Percentiles rank a stretch among this genome's conserved stretches.
These are phyloP conservation scores for Dactylellina parvicollis DNA, from an alignment of 2,329 filamentous ascomycete species.

Conservation along the genomic window DNA sequence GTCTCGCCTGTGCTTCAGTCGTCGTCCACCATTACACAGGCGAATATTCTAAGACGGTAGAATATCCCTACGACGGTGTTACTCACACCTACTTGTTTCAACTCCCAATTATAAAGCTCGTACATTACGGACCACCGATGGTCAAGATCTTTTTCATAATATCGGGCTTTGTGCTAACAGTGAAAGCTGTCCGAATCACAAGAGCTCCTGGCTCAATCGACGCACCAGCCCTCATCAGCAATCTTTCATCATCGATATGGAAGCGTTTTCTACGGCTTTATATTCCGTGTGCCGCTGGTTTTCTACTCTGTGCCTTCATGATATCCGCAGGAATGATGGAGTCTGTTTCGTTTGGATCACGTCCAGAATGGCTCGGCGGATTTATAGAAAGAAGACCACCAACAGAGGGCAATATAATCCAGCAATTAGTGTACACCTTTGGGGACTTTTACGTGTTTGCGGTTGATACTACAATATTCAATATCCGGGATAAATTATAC, in stretches of 20 bases:
- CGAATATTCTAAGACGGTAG: neutral
- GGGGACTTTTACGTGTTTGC: constrained; percentile 26
- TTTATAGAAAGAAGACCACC: constrained; percentile 9
- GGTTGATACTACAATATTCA: constrained; percentile 12
- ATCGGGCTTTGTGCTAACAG: constrained; percentile 27
- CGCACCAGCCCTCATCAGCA: neutral
- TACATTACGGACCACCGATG: constrained; percentile 32
- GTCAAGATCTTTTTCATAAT: constrained; percentile 43
- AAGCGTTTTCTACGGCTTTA: constrained; percentile 30
- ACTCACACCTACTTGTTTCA: constrained; percentile 4
- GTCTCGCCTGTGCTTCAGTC: constrained; percentile 20
- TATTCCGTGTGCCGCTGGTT: constrained; percentile 23
- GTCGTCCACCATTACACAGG: constrained; percentile 23
- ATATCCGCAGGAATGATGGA: constrained; percentile 26
- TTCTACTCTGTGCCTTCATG: constrained; percentile 31
- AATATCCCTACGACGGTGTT: constrained; percentile 20
- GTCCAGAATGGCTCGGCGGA: constrained; percentile 20
- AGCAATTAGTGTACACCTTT: constrained; percentile 2
- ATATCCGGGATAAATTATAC: constrained; percentile 8
- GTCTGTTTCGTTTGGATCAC: neutral
- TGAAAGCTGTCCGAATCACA: constrained; percentile 19
- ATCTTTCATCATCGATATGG: constrained; percentile 32
- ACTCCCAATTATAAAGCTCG: constrained; percentile 25
- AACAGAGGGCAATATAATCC: constrained; percentile 4
- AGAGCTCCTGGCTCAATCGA: constrained; percentile 9